These are phyloP conservation scores for Papiliotrema laurentii DNA, from an alignment of 1,284 basidiomycete genomes.

Conservation along the genomic window DNA sequence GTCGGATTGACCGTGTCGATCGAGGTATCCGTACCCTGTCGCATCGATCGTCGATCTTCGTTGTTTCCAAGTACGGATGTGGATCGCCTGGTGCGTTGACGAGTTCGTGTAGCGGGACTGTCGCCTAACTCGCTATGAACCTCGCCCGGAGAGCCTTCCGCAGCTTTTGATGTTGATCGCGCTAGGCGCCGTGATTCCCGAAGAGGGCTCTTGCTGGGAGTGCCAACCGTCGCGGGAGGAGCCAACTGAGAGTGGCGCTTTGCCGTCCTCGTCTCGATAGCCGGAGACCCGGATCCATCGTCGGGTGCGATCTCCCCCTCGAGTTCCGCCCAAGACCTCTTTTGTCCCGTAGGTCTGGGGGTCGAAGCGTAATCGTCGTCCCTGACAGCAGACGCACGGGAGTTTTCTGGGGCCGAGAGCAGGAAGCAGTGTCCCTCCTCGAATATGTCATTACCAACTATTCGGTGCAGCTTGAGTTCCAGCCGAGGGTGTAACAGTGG, in stretches of 20 bases:
- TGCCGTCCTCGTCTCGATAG: background rate
- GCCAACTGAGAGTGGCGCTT: background rate
- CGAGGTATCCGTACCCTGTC: too few relatives aligned
- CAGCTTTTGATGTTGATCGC: background rate
- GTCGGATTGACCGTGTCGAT: too few relatives aligned
- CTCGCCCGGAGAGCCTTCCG: background rate
- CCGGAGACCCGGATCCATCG: background rate
- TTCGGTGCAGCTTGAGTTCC: slow-evolving; percentile 24
- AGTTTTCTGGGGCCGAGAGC: slow-evolving; percentile 15
- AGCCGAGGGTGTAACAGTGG: slow-evolving; percentile 21
- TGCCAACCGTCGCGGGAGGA: too few relatives aligned
- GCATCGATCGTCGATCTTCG: background rate
- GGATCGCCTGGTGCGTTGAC: background rate
- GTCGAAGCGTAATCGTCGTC: too few relatives aligned
- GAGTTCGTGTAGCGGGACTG: background rate
- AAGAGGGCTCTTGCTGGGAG: background rate
- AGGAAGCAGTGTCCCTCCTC: slow-evolving; percentile 34
- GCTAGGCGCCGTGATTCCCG: background rate
- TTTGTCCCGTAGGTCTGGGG: slow-evolving; percentile 9
- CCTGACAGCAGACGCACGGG: slow-evolving; percentile 4
- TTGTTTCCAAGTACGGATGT: background rate
- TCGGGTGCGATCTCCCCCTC: too few relatives aligned
- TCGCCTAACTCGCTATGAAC: background rate
- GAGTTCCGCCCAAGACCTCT: too few relatives aligned
- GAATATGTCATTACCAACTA: slow-evolving; percentile 29